Base-by-base conservation (phyloP, 2,329 filamentous ascomycete genomes). In the Sodiomyces alkalinus region DNA sequence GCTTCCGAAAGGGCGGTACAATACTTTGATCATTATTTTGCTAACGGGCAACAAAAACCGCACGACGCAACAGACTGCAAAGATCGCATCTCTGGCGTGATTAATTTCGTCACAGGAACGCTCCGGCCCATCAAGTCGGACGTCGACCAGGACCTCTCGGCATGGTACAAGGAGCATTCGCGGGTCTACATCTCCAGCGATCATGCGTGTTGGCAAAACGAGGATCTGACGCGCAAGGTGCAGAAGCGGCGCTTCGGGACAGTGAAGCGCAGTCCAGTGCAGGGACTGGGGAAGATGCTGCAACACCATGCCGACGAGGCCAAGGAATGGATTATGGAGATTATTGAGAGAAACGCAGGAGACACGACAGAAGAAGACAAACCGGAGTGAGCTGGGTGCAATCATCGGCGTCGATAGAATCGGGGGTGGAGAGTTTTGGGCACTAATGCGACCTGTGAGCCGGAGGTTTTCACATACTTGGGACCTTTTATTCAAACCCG, bases 91-190 rank as follows among this genome's bases (percentile, higher is more conserved):
- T 61, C 72, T 2, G 77, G 75, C 18, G 66, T 92, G 10, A 63
- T 94, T 39, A 83, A 79, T 36, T 93, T 93, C 46, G 78, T 92
- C 12, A 73, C 74, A 15, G 78, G 80, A 31, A 71, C 70, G 17
- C 63, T 94, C 12, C 74, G 81, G 9, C 76, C 82, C 1, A 71
- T 93, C 41, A 78, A 74, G 44, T 80, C 81, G 19, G 85, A 90
- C 38, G 68, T 73, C 17, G 79, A 92, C 33, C 63, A 68, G n/a
- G 61, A 65, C 34, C 61, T 86, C 1, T 77, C 74, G 2, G 60
- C 62, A 15, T 96, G 87, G 87, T 96, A 93, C 53, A 79, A 77
- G 45, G 63, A 73, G 40, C 75, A 83, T 51, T 90, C 82, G 1
- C 65, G 71, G 4, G 76, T 94, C 26, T 92, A 77, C 42, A 79